Conservation (phyloP, 2,329 filamentous ascomycete genomes). For the Periconia sp. region DNA sequence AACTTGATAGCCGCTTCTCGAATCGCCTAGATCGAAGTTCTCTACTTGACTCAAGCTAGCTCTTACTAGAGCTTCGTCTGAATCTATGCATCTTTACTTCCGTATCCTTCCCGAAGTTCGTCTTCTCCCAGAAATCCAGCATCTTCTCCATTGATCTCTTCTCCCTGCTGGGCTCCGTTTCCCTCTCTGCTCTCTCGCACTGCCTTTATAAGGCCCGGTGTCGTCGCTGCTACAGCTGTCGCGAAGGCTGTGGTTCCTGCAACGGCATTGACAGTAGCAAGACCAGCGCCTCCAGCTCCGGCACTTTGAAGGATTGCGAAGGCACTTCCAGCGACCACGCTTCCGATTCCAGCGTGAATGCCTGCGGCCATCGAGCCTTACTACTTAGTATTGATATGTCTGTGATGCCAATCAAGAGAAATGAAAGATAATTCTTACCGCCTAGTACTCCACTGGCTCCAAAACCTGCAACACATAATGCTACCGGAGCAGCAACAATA, state of each 20-base stretch:
- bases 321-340: conserved; percentile 17
- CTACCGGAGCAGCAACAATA: conserved; percentile 3
- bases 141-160: neutral
- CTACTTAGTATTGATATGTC: no score
- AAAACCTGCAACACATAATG: conserved; percentile 16
- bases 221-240: conserved; percentile 11
- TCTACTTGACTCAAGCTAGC: no score
- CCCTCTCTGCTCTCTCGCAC: neutral
- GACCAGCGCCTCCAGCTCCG: conserved; percentile 18
- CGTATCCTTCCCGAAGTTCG: no score
- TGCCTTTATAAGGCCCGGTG: conserved; percentile 8
- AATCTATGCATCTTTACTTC: no score
- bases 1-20: no score
- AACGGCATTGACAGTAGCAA: conserved; percentile 16
- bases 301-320: conserved; percentile 29
- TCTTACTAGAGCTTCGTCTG: no score
- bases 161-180: neutral
- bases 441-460: conserved; percentile 15
- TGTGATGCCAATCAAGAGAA: neutral
- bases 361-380: conserved; percentile 6
- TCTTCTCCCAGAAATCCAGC: no score
- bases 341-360: conserved; percentile 12
- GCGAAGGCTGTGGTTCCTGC: conserved; percentile 11
- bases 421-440: conserved; percentile 9
- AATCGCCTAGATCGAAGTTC: no score